A percentile compares a stretch with the other conserved stretches of the same genome.
These are phyloP conservation scores for Dendrobium officinale DNA, from an alignment of 106 monocot genomes.

Conservation along the genomic window DNA sequence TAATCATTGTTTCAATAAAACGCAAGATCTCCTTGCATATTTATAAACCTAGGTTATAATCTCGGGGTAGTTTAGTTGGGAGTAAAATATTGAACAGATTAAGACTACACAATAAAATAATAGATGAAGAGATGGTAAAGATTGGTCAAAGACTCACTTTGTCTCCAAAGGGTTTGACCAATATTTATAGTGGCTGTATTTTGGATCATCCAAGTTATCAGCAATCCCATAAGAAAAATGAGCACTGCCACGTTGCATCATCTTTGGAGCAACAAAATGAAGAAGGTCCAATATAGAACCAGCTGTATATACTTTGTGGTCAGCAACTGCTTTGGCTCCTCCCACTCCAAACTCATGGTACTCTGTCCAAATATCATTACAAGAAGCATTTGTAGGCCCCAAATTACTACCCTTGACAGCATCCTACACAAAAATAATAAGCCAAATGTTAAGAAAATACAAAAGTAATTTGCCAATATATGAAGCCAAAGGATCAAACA, in stretches of 20 bases:
- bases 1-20: background rate
- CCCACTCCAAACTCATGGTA: slow-evolving; percentile 84
- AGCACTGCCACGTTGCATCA: slow-evolving; percentile 93
- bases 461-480: background rate
- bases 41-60: background rate
- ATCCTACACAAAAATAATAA: slow-evolving; percentile 37
- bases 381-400: slow-evolving; percentile 62
- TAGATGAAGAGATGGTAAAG: background rate
- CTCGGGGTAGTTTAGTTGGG: background rate
- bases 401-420: slow-evolving; percentile 63
- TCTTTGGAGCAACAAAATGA: slow-evolving; percentile 95
- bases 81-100: background rate
- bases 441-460: slow-evolving; percentile 1
- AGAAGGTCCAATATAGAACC: slow-evolving; percentile 76
- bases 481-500: no score
- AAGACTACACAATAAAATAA: background rate
- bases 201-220: slow-evolving; percentile 84
- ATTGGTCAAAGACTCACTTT: slow-evolving; percentile 40
- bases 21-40: background rate
- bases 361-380: slow-evolving; percentile 89
- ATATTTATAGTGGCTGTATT: slow-evolving; percentile 86
- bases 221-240: slow-evolving; percentile 98
- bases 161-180: slow-evolving; percentile 99
- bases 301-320: slow-evolving; percentile 76
- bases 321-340: slow-evolving; percentile 85